Conservation (phyloP, 73 alveolate species). For the Paramecium caudatum region DNA sequence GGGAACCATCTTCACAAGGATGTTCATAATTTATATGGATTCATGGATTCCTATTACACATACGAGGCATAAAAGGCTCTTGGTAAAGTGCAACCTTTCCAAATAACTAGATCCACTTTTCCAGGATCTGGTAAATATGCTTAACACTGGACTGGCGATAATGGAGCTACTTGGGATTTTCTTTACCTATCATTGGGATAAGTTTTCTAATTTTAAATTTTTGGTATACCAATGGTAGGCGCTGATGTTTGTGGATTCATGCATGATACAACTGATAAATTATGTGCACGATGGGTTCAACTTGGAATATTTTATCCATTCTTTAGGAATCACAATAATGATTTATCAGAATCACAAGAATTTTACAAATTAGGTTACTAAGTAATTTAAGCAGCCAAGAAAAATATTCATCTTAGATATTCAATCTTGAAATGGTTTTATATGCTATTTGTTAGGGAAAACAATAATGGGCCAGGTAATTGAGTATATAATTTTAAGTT, state of each 20-base stretch:
- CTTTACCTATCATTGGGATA: constrained; percentile 82
- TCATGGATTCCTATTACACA: constrained; percentile 88
- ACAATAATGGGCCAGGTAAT: constrained; percentile 74
- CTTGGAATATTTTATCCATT: constrained; percentile 98
- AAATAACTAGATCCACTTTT: constrained; percentile 92
- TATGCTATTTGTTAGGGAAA: constrained; percentile 74
- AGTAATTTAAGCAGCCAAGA: constrained; percentile 44
- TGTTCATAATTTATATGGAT: constrained; percentile 88
- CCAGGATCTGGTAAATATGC: constrained; percentile 97
- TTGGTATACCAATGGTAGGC: constrained; percentile 97
- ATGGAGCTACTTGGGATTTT: constrained; percentile 88
- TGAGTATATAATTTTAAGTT: not conserved
- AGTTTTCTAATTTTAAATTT: constrained; percentile 84
- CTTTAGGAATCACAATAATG: constrained; percentile 96
- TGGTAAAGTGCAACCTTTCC: constrained; percentile 87
- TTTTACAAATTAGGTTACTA: constrained; percentile 71
- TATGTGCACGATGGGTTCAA: constrained; percentile 97
- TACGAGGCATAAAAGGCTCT: constrained; percentile 79
- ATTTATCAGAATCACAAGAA: constrained; percentile 76
- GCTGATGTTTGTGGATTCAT: constrained; percentile 99
- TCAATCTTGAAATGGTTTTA: constrained; percentile 90
- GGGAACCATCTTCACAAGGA: constrained; percentile 87
- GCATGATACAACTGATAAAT: constrained; percentile 92
- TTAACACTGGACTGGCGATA: constrained; percentile 99
- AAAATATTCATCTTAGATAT: constrained; percentile 88